Evolutionary conservation across 306 rosid genomes (phyloP), one percentile per base, ranked within the genome.

Genomic region (Prunus dulcis): DNA sequence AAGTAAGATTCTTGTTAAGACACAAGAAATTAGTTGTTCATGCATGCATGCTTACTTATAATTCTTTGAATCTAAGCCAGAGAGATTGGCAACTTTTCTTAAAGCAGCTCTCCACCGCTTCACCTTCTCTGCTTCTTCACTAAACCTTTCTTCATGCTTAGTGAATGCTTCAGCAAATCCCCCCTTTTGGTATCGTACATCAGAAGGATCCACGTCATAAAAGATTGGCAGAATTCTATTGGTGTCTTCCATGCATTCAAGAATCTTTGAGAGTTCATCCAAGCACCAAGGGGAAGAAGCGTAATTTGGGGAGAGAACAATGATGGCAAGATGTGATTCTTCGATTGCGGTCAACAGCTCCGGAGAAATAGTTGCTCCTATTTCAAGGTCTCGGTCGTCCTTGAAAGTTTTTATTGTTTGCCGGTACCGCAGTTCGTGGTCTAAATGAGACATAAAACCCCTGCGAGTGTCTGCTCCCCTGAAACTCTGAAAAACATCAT

Each of bases 371-470:
- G 9, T 1, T 38, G 43, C 10, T 38, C 43, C 43, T 38, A 38
- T 0, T 6, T 38, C 43, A 7, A 38, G 43, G 2, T 1, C 43
- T 38, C 43, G 43, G 2, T 38, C 43, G 43, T 38, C 43, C 43
- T 38, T 38, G 43, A 38, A 38, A 38, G 9, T 38, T 7, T 1
- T 38, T 0, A 38, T 38, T 38, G 9, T 9, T 38, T 38, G 43
- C 43, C 43, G 1, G 43, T 38, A 38, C 9, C 0, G 0, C 9
- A 38, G 0, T 38, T 0, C 43, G 7, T 0, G 9, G 43, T 38
- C 2, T 38, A 38, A 38, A 38, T 6, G 9, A 1, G 43, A 38
- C 0, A 38, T 0, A 38, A 38, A 38, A 38, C 2, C 43, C 2
- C 43, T 7, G 43, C 43, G 43, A 38, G 43, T 38, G 43, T 38